A percentile compares a stretch with the other conserved stretches of the same genome.
These are phyloP conservation scores for Podila minutissima DNA, from an alignment of 192 early-diverging fungal genomes.

Conservation along the genomic window DNA sequence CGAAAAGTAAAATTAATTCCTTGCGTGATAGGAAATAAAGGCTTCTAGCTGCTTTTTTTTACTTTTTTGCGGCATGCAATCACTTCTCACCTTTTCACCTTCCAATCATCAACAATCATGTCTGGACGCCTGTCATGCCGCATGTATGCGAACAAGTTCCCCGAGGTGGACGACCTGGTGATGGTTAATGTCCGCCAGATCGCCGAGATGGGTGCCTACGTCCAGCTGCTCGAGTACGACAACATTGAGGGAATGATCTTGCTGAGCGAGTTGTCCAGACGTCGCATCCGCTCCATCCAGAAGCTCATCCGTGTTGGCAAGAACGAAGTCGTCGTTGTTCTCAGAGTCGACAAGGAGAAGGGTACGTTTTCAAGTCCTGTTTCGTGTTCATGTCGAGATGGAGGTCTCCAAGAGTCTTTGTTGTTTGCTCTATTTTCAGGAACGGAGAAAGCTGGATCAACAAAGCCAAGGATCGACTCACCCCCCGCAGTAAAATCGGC, in stretches of 20 bases:
- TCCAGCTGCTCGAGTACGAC: conserved; percentile 94
- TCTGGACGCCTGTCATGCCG: conserved; percentile 74
- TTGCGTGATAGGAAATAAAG: too few relatives aligned
- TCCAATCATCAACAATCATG: conserved; percentile 21
- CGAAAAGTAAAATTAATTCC: too few relatives aligned
- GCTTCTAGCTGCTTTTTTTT: too few relatives aligned
- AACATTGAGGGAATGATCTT: conserved; percentile 99
- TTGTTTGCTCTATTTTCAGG: too few relatives aligned
- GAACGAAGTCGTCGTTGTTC: conserved; percentile 93
- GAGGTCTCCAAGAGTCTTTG: too few relatives aligned
- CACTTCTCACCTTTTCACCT: neutral
- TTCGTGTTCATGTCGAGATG: too few relatives aligned
- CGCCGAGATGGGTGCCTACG: conserved; percentile 96
- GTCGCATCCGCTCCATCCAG: conserved; percentile 96
- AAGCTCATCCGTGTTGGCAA: conserved; percentile 93
- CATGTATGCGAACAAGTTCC: conserved; percentile 95
- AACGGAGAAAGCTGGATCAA: too few relatives aligned
- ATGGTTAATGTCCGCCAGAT: conserved; percentile 98
- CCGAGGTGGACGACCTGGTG: conserved; percentile 93
- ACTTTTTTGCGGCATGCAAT: neutral
- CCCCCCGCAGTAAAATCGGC: too few relatives aligned
- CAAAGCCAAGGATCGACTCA: too few relatives aligned
- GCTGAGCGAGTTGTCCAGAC: conserved; percentile 89
- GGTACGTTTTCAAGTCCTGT: conserved; percentile 52
- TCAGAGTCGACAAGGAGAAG: conserved; percentile 97